Conservation (phyloP, 1,139 yeast genomes). For the Hyphopichia fennica region DNA sequence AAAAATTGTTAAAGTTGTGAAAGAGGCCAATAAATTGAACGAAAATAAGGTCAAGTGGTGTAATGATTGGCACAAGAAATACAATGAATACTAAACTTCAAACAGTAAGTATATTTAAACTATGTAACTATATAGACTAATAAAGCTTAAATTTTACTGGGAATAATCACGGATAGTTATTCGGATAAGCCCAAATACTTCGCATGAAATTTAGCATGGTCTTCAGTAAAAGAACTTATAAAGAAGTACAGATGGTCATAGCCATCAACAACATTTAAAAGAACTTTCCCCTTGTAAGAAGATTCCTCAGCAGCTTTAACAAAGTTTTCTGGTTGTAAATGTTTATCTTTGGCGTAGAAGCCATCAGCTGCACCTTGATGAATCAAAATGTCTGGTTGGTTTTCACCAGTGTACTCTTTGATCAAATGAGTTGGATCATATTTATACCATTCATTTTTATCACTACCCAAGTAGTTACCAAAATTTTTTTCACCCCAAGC, state of each 20-base stretch:
- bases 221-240: constrained; percentile 75
- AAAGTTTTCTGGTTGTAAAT: constrained; percentile 76
- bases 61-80: constrained; percentile 49
- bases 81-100: constrained; percentile 11
- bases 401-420: constrained; percentile 50
- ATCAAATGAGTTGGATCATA: constrained; percentile 84
- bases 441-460: constrained; percentile 58
- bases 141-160: not conserved
- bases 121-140: not conserved
- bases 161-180: constrained; percentile 5
- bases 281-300: constrained; percentile 59
- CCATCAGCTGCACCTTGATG: constrained; percentile 82
- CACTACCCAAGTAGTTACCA: constrained; percentile 69
- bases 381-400: constrained; percentile 63
- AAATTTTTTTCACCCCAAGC: constrained; percentile 89
- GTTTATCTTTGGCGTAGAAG: constrained; percentile 60
- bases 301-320: constrained; percentile 62
- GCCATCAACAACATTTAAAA: constrained; percentile 69
- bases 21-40: constrained; percentile 35
- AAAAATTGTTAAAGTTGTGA: constrained; percentile 34
- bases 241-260: constrained; percentile 92
- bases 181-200: constrained; percentile 59
- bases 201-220: constrained; percentile 87
- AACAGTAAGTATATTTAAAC: not conserved
- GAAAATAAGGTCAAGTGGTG: constrained; percentile 52